Evolutionary conservation across 164 flowering plant species (phyloP).

Genomic region (Amborella trichopoda): DNA sequence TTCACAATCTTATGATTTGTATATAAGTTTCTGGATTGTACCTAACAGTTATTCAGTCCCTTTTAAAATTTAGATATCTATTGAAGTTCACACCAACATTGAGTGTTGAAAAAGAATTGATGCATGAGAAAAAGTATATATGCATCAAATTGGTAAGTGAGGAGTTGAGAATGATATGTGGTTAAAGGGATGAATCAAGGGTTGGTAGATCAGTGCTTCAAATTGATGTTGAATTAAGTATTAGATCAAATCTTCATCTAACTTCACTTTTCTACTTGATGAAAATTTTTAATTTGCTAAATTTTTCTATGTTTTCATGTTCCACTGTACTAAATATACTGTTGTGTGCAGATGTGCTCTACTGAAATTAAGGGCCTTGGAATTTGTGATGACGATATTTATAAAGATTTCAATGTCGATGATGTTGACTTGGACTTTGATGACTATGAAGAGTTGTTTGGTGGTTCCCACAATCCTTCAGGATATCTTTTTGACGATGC

Average conservation of each 20-base stretch:
- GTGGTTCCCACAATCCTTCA: constrained; percentile 36
- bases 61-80: not conserved
- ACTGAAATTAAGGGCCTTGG: constrained; percentile 32
- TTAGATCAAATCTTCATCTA: not conserved
- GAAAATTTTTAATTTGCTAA: not conserved
- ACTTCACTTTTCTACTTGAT: not conserved
- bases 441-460: constrained; percentile 77
- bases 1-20: too few species aligned
- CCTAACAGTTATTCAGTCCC: too few species aligned
- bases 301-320: not conserved
- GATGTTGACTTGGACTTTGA: constrained; percentile 63
- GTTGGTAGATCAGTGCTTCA: not conserved
- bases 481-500: constrained; percentile 57
- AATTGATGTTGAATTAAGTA: not conserved
- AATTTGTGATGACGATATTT: constrained; percentile 38
- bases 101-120: not conserved
- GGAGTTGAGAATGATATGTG: not conserved
- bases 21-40: too few species aligned
- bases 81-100: not conserved
- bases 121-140: not conserved
- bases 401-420: constrained; percentile 52
- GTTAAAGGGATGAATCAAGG: not conserved
- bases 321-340: not conserved
- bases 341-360: constrained; percentile 27
- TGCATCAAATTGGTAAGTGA: not conserved